Evolutionary conservation across 2,329 filamentous ascomycete species (phyloP).

Genomic region (Simplicillium sp.): DNA sequence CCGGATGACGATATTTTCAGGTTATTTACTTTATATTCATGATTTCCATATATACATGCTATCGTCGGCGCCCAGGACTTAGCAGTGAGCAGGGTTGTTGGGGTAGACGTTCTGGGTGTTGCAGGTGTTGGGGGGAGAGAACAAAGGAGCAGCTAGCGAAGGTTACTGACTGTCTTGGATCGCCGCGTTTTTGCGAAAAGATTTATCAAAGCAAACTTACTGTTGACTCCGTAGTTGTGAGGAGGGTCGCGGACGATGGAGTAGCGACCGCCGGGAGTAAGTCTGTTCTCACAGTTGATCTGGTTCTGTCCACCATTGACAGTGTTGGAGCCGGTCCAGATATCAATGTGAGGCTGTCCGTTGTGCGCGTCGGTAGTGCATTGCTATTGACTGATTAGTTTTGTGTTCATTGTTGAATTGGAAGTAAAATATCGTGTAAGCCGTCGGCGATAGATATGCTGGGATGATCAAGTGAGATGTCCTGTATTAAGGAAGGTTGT

Average conservation of each 20-base stretch:
- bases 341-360: slow-evolving; percentile 12
- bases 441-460: too few relatives aligned
- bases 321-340: slow-evolving; percentile 11
- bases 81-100: slow-evolving; percentile 12
- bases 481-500: not conserved
- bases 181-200: too few relatives aligned
- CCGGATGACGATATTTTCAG: too few relatives aligned
- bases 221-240: slow-evolving; percentile 12
- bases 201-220: slow-evolving; percentile 2
- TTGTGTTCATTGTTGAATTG: too few relatives aligned
- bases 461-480: too few relatives aligned
- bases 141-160: slow-evolving; percentile 9
- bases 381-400: too few relatives aligned
- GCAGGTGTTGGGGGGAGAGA: slow-evolving; percentile 11
- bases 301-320: slow-evolving; percentile 11
- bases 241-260: slow-evolving; percentile 12
- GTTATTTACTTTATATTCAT: too few relatives aligned
- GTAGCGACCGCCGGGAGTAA: slow-evolving; percentile 10
- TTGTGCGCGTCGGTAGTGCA: slow-evolving; percentile 5
- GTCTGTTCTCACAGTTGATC: slow-evolving; percentile 12
- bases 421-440: too few relatives aligned
- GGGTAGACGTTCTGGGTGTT: slow-evolving; percentile 12
- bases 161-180: too few relatives aligned
- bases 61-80: not conserved
- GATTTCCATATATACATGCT: too few relatives aligned